Evolutionary conservation across 495 filamentous ascomycete species (phyloP), one percentile per base, ranked within the genome.

Genomic region (Trichoderma erinaceum): DNA sequence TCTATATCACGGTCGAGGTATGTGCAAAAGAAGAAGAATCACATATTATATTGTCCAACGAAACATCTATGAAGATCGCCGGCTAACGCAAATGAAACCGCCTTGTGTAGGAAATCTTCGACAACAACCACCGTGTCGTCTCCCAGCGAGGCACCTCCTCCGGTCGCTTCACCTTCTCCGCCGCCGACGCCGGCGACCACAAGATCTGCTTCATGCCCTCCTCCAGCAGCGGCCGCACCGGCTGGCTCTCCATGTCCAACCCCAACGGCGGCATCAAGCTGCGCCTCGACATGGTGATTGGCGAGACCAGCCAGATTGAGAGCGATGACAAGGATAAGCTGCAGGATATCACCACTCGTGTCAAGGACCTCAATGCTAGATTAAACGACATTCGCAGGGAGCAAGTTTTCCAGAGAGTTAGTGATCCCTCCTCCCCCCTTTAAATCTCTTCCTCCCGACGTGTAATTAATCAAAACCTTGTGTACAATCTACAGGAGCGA

Each of bases 121-220:
- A 98, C 87, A 95, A 97, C 79, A 91, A 97, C 83, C 95, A 99
- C 85, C 91, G 92, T 69, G 88, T 99, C 63, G 91, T 98, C 65
- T 89, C 88, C 69, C 92, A 96, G 79, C 88, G 89, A 71, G 92
- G 92, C 71, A 79, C 84, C 50, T 74, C 86, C 67, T 80, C 85
- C 44, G 96, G 95, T 70, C 90, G 90, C 73, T 97, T 98, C 84
- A 97, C 95, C 70, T 98, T 99, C 88, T 93, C 87, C 67, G 92
- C 96, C 48, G 91, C 92, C 70, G 96, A 97, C 74, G 86, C 91
- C 4, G 95, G 95, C 75, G 91, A 96, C 77, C 95, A 99, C 87
- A 88, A 87, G 73, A 87, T 99, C 77, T 99, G 95, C 83, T 93
- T 98, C 79, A 92, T 88, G 32, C 91, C 93, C 11, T 87, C 89